Evolutionary conservation across 2,329 filamentous ascomycete genomes (phyloP).

Genomic region (Leptographium procerum): DNA sequence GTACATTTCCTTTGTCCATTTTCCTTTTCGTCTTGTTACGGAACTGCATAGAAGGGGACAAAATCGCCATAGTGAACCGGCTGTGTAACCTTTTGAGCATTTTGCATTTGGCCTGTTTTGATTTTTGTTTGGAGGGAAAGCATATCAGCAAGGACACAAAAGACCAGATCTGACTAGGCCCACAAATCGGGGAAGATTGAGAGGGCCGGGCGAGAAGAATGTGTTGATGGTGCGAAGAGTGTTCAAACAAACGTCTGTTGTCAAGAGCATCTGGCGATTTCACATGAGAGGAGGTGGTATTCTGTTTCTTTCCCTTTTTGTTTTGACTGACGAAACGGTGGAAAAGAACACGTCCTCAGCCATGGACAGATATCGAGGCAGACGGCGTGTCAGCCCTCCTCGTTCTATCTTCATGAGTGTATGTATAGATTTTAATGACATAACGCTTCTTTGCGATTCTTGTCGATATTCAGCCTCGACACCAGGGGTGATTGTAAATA

Average conservation of each 20-base stretch:
- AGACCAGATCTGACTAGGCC: background rate
- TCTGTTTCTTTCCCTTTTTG: background rate
- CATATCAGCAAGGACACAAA: background rate
- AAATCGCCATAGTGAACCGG: background rate
- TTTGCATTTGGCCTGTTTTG: constrained; percentile 7
- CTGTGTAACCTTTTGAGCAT: constrained; percentile 1
- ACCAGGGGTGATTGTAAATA: background rate
- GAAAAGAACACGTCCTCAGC: background rate
- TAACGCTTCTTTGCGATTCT: background rate
- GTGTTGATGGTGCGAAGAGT: background rate
- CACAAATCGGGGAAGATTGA: background rate
- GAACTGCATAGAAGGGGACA: constrained; percentile 4
- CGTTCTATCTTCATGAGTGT: constrained; percentile 5
- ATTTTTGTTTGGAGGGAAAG: constrained; percentile 4
- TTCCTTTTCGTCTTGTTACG: background rate
- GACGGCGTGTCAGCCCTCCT: background rate
- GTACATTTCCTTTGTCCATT: background rate
- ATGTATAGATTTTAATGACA: constrained; percentile 12
- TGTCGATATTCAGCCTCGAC: background rate
- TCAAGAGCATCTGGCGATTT: background rate
- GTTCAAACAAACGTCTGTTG: background rate
- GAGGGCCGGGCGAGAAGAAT: background rate
- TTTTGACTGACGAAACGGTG: background rate
- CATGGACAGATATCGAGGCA: background rate
- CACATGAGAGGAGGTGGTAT: background rate